A percentile compares a stretch with the other conserved stretches of the same genome.
These are phyloP conservation scores for Didymella lethalis DNA, from an alignment of 2,329 filamentous ascomycete species.

Conservation along the genomic window DNA sequence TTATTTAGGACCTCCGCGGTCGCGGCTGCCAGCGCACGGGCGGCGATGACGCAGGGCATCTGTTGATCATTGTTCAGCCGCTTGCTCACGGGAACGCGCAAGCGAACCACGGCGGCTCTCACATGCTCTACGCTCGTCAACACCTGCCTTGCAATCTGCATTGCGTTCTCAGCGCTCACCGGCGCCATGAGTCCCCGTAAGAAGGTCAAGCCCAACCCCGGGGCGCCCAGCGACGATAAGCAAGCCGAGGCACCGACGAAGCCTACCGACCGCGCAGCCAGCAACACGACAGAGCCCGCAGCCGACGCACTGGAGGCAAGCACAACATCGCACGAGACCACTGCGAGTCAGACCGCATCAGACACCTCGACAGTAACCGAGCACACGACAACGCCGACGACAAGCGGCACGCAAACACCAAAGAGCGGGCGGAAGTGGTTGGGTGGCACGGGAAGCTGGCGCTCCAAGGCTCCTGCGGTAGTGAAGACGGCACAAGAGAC, in stretches of 20 bases:
- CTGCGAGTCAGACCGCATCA: slow-evolving; percentile 25
- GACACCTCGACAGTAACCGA: slow-evolving; percentile 25
- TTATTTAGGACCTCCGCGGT: not conserved
- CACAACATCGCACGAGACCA: slow-evolving; percentile 25
- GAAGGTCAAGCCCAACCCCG: slow-evolving; percentile 52
- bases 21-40: slow-evolving; percentile 6
- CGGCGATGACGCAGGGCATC: slow-evolving; percentile 9
- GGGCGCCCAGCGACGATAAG: slow-evolving; percentile 37
- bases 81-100: slow-evolving; percentile 18
- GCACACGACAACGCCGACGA: slow-evolving; percentile 25
- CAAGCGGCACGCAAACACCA: slow-evolving; percentile 30
- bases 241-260: slow-evolving; percentile 4
- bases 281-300: not conserved
- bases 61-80: slow-evolving; percentile 15
- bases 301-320: slow-evolving; percentile 18
- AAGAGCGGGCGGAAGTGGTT: slow-evolving; percentile 53
- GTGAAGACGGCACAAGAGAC: slow-evolving; percentile 58
- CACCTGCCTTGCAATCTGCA: slow-evolving; percentile 22
- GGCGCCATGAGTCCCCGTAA: slow-evolving; percentile 52
- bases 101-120: not conserved
- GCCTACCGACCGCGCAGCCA: not conserved
- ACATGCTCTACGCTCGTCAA: slow-evolving; percentile 10
- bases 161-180: slow-evolving; percentile 29
- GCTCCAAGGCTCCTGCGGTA: slow-evolving; percentile 56
- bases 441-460: slow-evolving; percentile 54